These are phyloP conservation scores for Solanum virginianum DNA, from an alignment of 257 asterid genomes.

Conservation along the genomic window DNA sequence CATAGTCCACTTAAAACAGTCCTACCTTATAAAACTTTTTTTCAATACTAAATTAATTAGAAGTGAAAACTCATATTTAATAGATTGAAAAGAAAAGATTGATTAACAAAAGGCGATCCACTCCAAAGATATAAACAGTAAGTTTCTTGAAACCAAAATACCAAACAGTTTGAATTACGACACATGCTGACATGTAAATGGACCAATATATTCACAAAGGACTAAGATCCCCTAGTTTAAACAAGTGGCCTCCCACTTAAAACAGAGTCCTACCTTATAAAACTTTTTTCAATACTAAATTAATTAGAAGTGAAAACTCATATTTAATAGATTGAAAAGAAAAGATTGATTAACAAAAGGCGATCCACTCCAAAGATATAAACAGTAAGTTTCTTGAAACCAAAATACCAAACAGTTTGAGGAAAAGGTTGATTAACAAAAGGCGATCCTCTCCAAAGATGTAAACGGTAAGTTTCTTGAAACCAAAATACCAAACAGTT, in stretches of 20 bases:
- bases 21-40: neutral
- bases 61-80: no score
- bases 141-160: neutral
- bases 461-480: no score
- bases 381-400: neutral
- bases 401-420: neutral
- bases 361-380: no score
- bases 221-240: neutral
- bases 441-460: no score
- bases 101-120: no score
- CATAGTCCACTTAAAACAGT: neutral
- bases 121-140: no score
- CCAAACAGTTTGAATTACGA: neutral
- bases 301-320: no score
- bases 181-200: neutral
- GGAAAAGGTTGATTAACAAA: no score
- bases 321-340: no score
- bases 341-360: no score
- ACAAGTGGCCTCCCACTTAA: neutral
- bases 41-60: no score
- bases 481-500: neutral
- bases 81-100: no score
- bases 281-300: neutral
- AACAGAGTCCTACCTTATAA: neutral
- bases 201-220: neutral